These are phyloP conservation scores for Talaromyces sp. DNA, from an alignment of 2,329 filamentous ascomycete genomes.

Conservation along the genomic window DNA sequence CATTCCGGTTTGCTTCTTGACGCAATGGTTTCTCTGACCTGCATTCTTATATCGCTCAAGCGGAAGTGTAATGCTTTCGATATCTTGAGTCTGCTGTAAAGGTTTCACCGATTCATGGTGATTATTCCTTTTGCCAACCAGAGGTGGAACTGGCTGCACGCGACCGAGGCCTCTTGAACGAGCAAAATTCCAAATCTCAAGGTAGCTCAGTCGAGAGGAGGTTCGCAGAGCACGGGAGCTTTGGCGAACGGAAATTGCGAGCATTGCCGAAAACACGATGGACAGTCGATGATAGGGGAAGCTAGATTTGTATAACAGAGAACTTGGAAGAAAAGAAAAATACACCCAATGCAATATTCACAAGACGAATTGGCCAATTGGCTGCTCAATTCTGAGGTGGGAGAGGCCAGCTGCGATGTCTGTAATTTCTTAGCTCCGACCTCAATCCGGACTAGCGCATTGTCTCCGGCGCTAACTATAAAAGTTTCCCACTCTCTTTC, in stretches of 20 bases:
- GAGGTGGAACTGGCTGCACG: neutral
- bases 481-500: conserved; percentile 12
- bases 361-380: neutral
- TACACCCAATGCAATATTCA: neutral
- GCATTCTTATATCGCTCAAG: conserved; percentile 44
- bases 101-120: conserved; percentile 18
- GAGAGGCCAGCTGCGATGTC: neutral
- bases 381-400: conserved; percentile 4
- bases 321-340: neutral
- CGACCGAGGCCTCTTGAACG: conserved; percentile 12
- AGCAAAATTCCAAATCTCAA: conserved; percentile 33
- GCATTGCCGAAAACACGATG: conserved; percentile 12
- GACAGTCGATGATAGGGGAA: neutral
- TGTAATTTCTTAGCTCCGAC: neutral
- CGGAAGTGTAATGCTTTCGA: conserved; percentile 17
- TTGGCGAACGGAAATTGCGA: conserved; percentile 19
- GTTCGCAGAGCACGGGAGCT: conserved; percentile 23
- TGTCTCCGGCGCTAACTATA: conserved; percentile 18
- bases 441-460: conserved; percentile 1
- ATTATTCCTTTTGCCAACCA: neutral
- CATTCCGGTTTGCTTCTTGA: neutral
- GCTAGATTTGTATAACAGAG: neutral
- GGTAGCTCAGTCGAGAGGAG: conserved; percentile 29
- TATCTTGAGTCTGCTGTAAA: conserved; percentile 18
- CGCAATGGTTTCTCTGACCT: conserved; percentile 27